phyloP scores from a whole-genome alignment of 371 early-diverging fungal species.

The Mucor plumbeus region DNA sequence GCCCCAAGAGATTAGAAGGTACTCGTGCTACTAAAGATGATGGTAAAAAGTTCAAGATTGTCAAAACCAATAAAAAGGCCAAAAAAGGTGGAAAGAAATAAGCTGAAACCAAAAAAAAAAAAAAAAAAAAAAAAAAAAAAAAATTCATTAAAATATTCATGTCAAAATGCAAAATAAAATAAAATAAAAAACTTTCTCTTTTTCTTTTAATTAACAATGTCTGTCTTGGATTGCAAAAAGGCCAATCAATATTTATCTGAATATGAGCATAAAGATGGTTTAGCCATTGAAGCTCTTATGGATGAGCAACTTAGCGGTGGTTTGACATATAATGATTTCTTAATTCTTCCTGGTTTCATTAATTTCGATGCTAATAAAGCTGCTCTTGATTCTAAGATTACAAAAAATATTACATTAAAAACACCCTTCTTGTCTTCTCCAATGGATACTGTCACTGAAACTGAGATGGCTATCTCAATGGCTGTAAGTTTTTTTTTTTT shows the following conservation, averaged over 20 bases:
- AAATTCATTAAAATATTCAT: background rate
- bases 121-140: constrained; percentile 1
- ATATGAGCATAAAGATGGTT: constrained; percentile 70
- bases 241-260: constrained; percentile 28
- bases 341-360: constrained; percentile 95
- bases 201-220: constrained; percentile 12
- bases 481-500: constrained; percentile 65
- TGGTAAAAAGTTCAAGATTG: constrained; percentile 30
- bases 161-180: background rate
- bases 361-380: constrained; percentile 86
- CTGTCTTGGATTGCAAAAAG: constrained; percentile 23
- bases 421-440: constrained; percentile 95
- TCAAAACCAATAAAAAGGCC: constrained; percentile 27
- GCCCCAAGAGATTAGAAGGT: constrained; percentile 59
- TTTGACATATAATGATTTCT: constrained; percentile 96
- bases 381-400: constrained; percentile 79
- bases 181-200: constrained; percentile 8
- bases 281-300: constrained; percentile 77
- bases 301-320: constrained; percentile 79
- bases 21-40: constrained; percentile 63
- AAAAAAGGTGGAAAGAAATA: constrained; percentile 26
- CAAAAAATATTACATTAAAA: constrained; percentile 84
- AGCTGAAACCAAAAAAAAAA: background rate
- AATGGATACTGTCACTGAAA: constrained; percentile 98
- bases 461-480: constrained; percentile 97